Evolutionary conservation across 306 rosid genomes (phyloP).

Genomic region (Lathyrus sativus): DNA sequence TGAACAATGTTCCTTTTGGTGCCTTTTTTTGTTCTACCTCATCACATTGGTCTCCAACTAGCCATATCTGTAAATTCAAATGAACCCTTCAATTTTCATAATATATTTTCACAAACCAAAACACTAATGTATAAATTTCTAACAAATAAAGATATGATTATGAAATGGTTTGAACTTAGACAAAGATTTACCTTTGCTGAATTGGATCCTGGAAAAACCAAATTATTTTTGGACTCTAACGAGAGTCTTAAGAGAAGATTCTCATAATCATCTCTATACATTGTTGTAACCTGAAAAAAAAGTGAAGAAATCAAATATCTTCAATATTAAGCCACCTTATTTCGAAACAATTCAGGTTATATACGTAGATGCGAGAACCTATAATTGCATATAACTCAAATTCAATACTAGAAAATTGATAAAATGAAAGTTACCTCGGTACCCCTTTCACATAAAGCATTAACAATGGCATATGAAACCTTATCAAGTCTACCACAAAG

Average conservation of each 20-base stretch:
- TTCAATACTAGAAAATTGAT: background rate
- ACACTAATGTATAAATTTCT: background rate
- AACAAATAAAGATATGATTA: background rate
- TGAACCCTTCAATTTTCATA: background rate
- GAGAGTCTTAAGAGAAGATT: conserved; percentile 47
- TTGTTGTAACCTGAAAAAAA: conserved; percentile 49
- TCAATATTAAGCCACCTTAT: too few relatives aligned
- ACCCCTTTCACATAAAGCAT: conserved; percentile 59
- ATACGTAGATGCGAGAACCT: too few relatives aligned
- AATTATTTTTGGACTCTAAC: conserved; percentile 33
- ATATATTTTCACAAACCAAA: background rate
- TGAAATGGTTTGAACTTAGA: background rate
- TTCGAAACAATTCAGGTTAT: too few relatives aligned
- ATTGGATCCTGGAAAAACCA: conserved; percentile 45
- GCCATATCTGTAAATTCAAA: conserved; percentile 56
- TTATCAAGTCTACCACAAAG: conserved; percentile 62
- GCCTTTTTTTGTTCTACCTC: conserved; percentile 67
- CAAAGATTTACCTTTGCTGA: conserved; percentile 46
- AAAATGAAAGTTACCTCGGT: conserved; percentile 51
- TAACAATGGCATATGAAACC: conserved; percentile 58
- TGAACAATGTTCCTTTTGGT: conserved; percentile 67
- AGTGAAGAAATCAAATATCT: too few relatives aligned
- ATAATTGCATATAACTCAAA: too few relatives aligned
- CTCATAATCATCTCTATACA: conserved; percentile 44
- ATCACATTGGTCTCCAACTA: conserved; percentile 60